Conservation (phyloP, 73 alveolate species). For the Paramecium caudatum region DNA sequence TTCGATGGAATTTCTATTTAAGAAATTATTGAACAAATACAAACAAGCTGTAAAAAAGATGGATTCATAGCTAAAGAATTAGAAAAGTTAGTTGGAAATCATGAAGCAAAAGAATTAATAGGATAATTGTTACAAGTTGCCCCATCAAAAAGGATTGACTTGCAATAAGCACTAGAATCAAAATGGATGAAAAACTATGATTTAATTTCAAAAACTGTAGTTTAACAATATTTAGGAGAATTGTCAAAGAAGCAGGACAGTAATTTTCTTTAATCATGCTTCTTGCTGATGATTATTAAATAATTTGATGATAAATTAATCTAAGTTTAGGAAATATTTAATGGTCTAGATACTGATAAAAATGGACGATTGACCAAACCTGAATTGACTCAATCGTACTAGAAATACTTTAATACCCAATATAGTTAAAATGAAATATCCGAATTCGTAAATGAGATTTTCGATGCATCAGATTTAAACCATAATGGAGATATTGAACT, state of each 20-base stretch:
- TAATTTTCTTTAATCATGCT: conserved; percentile 33
- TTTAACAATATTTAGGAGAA: conserved; percentile 8
- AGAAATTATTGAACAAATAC: neutral
- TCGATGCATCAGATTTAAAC: conserved; percentile 12
- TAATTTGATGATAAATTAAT: conserved; percentile 22
- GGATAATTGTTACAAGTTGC: neutral
- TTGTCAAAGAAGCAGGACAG: neutral
- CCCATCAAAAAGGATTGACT: conserved; percentile 34
- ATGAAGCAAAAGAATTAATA: neutral
- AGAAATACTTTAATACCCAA: neutral
- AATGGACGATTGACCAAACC: conserved; percentile 32
- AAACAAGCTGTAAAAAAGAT: neutral
- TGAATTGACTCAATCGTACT: neutral
- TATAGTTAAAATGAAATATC: neutral
- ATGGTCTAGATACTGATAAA: neutral
- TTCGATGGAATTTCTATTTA: conserved; percentile 10
- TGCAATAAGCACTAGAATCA: neutral
- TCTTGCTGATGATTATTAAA: conserved; percentile 6
- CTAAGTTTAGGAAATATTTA: conserved; percentile 12
- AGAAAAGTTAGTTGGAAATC: neutral
- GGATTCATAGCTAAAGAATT: conserved; percentile 1
- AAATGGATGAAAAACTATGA: conserved; percentile 49
- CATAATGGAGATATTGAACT: conserved; percentile 32
- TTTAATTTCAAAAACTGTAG: neutral
- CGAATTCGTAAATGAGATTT: conserved; percentile 16